These are phyloP conservation scores for Penicillium psychrosexuale DNA, from an alignment of 2,329 filamentous ascomycete species.

Conservation along the genomic window DNA sequence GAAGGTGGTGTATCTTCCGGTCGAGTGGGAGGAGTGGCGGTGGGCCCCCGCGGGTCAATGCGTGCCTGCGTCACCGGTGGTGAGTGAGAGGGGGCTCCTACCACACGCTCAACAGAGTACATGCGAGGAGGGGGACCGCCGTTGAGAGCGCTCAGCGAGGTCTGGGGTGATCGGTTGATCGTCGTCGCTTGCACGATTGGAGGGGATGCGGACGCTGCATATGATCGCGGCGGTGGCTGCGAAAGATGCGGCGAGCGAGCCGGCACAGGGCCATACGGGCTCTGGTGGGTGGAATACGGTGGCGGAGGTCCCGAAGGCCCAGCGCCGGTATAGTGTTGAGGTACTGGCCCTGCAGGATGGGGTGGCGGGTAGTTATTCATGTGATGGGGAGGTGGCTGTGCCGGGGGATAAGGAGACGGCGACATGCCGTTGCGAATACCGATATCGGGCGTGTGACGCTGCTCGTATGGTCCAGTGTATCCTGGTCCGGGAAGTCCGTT, in stretches of 20 bases:
- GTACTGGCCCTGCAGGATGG: constrained; percentile 31
- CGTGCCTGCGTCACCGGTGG: constrained; percentile 36
- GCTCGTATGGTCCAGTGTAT: constrained; percentile 38
- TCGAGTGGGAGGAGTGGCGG: constrained; percentile 31
- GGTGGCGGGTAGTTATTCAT: constrained; percentile 49
- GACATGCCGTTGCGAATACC: constrained; percentile 36
- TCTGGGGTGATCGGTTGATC: constrained; percentile 38
- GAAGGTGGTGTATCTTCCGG: constrained; percentile 30
- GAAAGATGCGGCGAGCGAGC: constrained; percentile 35
- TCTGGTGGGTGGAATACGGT: constrained; percentile 37
- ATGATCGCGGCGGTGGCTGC: constrained; percentile 34
- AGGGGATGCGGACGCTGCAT: constrained; percentile 37
- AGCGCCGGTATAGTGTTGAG: constrained; percentile 33
- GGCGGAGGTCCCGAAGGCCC: constrained; percentile 37
- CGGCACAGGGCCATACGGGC: constrained; percentile 37
- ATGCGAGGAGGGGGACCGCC: constrained; percentile 37
- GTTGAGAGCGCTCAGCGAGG: constrained; percentile 35
- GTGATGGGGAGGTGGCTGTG: constrained; percentile 50
- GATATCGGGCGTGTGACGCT: constrained; percentile 32
- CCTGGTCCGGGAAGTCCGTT: constrained; percentile 22
- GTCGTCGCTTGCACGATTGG: constrained; percentile 38
- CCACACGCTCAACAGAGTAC: constrained; percentile 38
- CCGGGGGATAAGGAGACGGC: constrained; percentile 32
- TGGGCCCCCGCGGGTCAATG: constrained; percentile 35
- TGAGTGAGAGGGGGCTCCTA: constrained; percentile 35